Conservation (phyloP, 2,329 filamentous ascomycete genomes). For the Sporothrix variecibatus region DNA sequence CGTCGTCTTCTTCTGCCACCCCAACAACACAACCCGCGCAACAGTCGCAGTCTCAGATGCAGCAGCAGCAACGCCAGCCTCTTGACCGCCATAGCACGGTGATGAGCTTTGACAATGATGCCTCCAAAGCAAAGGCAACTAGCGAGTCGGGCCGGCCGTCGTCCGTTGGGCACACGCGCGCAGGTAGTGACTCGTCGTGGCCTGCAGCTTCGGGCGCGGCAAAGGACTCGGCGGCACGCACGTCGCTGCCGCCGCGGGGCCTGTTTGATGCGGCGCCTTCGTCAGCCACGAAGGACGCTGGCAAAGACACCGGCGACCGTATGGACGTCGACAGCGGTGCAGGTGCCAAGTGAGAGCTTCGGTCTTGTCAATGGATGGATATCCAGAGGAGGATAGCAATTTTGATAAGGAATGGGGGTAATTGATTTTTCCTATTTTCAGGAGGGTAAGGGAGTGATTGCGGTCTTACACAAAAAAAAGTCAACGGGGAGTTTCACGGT, state of each 20-base stretch:
- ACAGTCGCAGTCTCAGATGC: constrained; percentile 32
- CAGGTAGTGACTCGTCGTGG: not conserved
- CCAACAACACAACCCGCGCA: too few species aligned
- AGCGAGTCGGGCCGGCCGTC: not conserved
- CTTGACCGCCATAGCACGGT: constrained; percentile 26
- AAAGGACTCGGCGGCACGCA: not conserved
- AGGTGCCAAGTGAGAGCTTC: not conserved
- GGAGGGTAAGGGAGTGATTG: not conserved
- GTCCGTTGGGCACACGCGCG: not conserved
- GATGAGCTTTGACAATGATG: constrained; percentile 28
- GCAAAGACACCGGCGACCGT: not conserved
- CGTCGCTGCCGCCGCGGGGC: constrained; percentile 34
- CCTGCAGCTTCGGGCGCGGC: not conserved
- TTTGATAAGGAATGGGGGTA: not conserved
- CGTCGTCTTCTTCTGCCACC: not conserved
- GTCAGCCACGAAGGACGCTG: not conserved
- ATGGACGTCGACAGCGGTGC: constrained; percentile 25
- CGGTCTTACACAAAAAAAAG: not conserved
- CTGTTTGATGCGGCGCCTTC: constrained; percentile 19
- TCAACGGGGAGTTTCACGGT: constrained; percentile 7
- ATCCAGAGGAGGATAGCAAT: not conserved
- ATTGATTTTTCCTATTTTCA: not conserved
- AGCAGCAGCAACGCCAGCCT: constrained; percentile 35
- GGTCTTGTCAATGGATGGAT: not conserved
- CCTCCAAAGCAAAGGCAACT: constrained; percentile 33